Conservation (phyloP, 2,329 filamentous ascomycete genomes). For the Aspergillus japonicus region DNA sequence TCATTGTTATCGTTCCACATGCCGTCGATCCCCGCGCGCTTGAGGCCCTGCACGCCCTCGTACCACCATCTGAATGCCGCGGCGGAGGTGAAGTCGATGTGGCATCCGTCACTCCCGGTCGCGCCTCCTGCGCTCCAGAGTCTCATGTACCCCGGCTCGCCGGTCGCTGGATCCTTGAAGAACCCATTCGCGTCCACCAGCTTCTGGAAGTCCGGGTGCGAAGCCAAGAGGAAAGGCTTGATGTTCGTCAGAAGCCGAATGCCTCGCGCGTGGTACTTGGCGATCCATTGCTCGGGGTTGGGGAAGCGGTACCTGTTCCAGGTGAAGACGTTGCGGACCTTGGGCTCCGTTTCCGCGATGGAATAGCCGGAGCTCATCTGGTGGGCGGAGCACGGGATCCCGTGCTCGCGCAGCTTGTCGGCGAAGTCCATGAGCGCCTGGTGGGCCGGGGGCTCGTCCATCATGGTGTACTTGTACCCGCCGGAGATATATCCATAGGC, state of each 20-base stretch:
- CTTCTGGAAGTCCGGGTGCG: constrained; percentile 64
- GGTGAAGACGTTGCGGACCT: constrained; percentile 68
- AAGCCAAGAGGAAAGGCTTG: constrained; percentile 69
- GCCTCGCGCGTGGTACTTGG: constrained; percentile 61
- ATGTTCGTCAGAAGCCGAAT: constrained; percentile 70
- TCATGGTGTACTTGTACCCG: constrained; percentile 61
- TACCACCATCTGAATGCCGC: constrained; percentile 71
- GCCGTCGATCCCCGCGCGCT: constrained; percentile 64
- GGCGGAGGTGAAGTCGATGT: constrained; percentile 70
- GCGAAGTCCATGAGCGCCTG: constrained; percentile 63
- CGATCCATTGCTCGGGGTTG: constrained; percentile 63
- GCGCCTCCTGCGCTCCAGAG: constrained; percentile 73
- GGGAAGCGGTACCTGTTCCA: constrained; percentile 72
- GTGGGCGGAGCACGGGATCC: constrained; percentile 68
- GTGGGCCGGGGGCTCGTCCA: constrained; percentile 55
- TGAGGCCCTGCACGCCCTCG: constrained; percentile 62
- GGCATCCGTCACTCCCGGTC: constrained; percentile 67
- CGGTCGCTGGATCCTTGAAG: constrained; percentile 60
- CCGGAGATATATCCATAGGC: constrained; percentile 72
- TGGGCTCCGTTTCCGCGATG: constrained; percentile 64
- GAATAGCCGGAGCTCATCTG: constrained; percentile 74
- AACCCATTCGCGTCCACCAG: constrained; percentile 60
- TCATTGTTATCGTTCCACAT: constrained; percentile 83
- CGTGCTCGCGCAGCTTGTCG: constrained; percentile 60
- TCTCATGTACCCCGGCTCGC: constrained; percentile 56